Evolutionary conservation across 495 filamentous ascomycete species (phyloP).

Genomic region (Xylaria longipes): DNA sequence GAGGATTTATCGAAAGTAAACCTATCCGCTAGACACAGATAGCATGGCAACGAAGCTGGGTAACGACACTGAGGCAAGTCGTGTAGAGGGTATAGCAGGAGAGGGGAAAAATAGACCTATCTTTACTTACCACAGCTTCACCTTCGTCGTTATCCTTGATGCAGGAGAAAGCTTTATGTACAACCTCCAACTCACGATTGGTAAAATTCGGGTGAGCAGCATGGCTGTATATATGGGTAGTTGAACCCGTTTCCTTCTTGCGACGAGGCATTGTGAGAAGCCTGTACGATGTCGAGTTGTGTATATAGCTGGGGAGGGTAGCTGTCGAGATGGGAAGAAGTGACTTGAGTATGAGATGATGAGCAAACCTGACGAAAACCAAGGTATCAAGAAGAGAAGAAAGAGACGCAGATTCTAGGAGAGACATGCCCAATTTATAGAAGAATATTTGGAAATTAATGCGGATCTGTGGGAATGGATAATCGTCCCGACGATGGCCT

Average conservation of each 20-base stretch:
- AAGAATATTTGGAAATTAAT: background rate
- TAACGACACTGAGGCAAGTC: background rate
- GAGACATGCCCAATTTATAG: background rate
- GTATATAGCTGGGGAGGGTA: background rate
- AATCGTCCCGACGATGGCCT: constrained; percentile 3
- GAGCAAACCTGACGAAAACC: background rate
- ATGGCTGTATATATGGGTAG: background rate
- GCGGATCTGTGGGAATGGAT: background rate
- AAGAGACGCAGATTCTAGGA: background rate
- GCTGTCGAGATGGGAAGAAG: background rate
- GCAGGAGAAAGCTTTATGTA: background rate
- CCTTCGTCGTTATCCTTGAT: background rate
- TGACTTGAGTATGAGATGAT: background rate
- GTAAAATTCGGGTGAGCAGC: background rate
- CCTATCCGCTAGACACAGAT: background rate
- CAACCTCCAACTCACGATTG: background rate
- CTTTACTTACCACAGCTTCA: background rate
- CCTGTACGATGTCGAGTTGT: background rate
- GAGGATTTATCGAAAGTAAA: background rate
- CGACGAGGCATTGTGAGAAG: background rate
- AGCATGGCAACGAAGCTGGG: background rate
- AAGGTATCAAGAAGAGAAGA: background rate
- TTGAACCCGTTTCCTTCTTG: background rate
- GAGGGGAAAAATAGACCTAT: background rate
- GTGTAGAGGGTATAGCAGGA: background rate